A percentile compares a stretch with the other conserved stretches of the same genome.
Conservation (phyloP, 164 flowering plant species). For the Vitis cinerea region DNA sequence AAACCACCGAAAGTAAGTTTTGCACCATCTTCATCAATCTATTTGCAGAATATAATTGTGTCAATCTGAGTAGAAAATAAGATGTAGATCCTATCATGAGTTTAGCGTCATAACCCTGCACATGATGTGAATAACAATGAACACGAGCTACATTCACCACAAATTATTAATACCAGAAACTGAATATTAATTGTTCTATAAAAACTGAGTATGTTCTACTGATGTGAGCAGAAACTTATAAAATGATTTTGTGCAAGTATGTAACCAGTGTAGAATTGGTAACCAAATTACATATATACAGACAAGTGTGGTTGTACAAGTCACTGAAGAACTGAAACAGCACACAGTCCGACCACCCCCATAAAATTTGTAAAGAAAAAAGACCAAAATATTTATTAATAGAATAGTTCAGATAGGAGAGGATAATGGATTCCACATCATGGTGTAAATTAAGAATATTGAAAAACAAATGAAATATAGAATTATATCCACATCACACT, state of each 20-base stretch:
- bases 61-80: conserved; percentile 41
- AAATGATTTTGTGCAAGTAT: no score
- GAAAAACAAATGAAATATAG: no score
- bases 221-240: no score
- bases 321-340: no score
- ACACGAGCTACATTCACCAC: background rate
- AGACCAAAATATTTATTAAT: background rate
- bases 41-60: conserved; percentile 19
- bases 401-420: background rate
- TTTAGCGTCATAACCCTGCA: conserved; percentile 47
- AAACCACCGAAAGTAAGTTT: conserved; percentile 31
- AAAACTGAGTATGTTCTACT: no score
- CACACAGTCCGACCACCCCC: no score
- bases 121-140: conserved; percentile 14
- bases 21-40: conserved; percentile 27
- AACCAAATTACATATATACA: no score
- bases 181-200: no score
- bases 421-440: no score
- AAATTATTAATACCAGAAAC: background rate
- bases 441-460: no score
- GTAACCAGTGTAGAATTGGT: no score
- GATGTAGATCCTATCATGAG: conserved; percentile 33
- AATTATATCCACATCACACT: no score
- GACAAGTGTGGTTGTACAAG: background rate
- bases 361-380: background rate